Percentiles rank a stretch among this genome's conserved stretches.
Evolutionary conservation across 192 early-diverging fungal genomes (phyloP).

Genomic region (Rhizophagus sp.): DNA sequence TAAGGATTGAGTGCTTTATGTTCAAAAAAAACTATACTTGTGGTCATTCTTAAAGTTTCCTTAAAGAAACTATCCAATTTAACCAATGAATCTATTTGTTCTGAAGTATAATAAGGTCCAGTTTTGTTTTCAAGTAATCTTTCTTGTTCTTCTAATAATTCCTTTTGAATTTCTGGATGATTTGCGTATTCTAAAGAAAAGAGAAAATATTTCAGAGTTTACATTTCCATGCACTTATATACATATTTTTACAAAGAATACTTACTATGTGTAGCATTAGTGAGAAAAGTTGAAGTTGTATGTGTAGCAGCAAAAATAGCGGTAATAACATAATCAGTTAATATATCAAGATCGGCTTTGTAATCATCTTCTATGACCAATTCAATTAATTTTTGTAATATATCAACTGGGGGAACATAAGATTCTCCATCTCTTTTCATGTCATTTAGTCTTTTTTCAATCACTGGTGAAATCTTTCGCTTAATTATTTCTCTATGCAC

Average conservation of each 20-base stretch:
- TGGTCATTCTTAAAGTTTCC: background rate
- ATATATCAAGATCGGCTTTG: background rate
- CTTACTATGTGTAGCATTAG: background rate
- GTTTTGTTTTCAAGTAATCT: background rate
- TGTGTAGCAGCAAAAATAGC: constrained; percentile 6
- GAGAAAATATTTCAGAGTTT: background rate
- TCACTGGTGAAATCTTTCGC: background rate
- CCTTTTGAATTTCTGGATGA: background rate
- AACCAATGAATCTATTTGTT: background rate
- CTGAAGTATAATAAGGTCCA: background rate
- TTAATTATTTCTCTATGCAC: background rate
- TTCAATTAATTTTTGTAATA: constrained; percentile 1
- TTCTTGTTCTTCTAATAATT: constrained; percentile 19
- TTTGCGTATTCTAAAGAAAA: background rate
- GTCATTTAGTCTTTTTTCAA: background rate
- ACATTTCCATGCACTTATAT: too few species aligned
- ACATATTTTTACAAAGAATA: background rate
- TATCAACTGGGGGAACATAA: background rate
- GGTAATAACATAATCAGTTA: background rate
- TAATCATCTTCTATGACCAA: background rate
- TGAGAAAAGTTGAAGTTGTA: background rate
- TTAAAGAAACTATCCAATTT: constrained; percentile 15
- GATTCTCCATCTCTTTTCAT: background rate
- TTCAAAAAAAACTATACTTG: background rate
- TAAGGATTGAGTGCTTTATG: background rate